Percentiles rank a stretch among this genome's conserved stretches.
Evolutionary conservation across 139 green algal species (phyloP).

Genomic region (Closterium sp.): DNA sequence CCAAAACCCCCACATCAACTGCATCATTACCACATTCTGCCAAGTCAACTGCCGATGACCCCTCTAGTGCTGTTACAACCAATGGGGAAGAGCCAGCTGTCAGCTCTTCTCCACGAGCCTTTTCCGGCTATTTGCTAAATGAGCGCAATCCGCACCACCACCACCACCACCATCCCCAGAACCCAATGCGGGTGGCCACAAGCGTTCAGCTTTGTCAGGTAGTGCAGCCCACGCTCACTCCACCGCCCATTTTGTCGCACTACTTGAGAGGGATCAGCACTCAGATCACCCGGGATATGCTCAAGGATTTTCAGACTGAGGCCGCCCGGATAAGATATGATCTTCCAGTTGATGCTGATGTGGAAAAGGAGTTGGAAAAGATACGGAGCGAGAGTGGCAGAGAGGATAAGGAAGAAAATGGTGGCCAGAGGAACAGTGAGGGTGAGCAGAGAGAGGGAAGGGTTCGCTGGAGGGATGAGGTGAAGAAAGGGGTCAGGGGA

Average conservation of each 20-base stretch:
- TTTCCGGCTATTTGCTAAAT: background rate
- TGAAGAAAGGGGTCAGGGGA: background rate
- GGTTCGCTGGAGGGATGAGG: background rate
- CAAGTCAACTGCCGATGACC: background rate
- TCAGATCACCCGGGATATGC: conserved; percentile 50
- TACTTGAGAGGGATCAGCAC: conserved; percentile 60
- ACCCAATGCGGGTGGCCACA: background rate
- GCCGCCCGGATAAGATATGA: conserved; percentile 34
- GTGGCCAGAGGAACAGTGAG: background rate
- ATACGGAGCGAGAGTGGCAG: background rate
- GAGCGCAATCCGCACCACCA: background rate
- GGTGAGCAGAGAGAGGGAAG: background rate
- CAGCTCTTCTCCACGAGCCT: background rate
- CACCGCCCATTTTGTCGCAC: conserved; percentile 53
- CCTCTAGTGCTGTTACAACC: background rate
- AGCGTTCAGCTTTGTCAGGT: conserved; percentile 64
- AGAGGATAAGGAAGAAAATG: background rate
- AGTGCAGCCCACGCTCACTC: conserved; percentile 51
- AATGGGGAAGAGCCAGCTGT: background rate
- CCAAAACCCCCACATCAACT: background rate
- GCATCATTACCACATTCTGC: background rate
- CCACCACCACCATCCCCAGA: background rate
- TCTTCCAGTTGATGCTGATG: background rate
- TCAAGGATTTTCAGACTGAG: conserved; percentile 59
- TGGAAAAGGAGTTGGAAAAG: conserved; percentile 14